Evolutionary conservation across 2,329 filamentous ascomycete species (phyloP), one percentile per base, ranked within the genome.

Genomic region (Cladosporium sp.): DNA sequence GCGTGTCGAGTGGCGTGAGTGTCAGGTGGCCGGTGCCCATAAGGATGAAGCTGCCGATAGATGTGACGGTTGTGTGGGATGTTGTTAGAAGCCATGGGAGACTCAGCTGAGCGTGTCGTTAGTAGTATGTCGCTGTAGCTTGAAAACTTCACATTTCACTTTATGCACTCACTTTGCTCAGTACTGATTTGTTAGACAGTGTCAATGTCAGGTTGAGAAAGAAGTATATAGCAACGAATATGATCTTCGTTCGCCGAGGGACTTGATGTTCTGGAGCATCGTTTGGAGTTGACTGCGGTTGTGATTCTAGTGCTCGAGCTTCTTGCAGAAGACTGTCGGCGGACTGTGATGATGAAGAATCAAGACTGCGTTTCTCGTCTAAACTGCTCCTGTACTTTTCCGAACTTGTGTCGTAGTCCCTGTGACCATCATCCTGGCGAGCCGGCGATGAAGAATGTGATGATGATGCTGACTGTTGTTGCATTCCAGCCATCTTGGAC

Each of bases 41-140:
- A 60, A 83, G 73, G 50, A 68, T 59, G 50, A 72, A 76, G 52
- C 78, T 82, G 51, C 80, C 80, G n/a, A 76, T 53, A 18, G 77
- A 76, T 15, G 79, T 78, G 41, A 77, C 78, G n/a, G 73, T 70
- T 11, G 80, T 72, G 59, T 84, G 80, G 15, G 81, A 67, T 45
- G 76, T 75, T 1, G 80, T 83, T 32, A 83, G 66, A 15, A 83
- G 74, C 76, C 79, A 83, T 38, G 80, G 80, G 59, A 79, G 81
- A 39, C 72, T 67, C 56, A 82, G 80, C 74, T 80, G 39, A 12
- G n/a, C 33, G 11, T 32, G 30, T 32, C 30, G n/a, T 11, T n/a
- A 32, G 6, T 12, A n/a, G 6, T 11, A 12, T 32, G 12, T 32
- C 4, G 30, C 11, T 32, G 30, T 11, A 3, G 12, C n/a, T 4